These are phyloP conservation scores for Leccinum barrowsii DNA, from an alignment of 768 basidiomycete genomes.

Conservation along the genomic window DNA sequence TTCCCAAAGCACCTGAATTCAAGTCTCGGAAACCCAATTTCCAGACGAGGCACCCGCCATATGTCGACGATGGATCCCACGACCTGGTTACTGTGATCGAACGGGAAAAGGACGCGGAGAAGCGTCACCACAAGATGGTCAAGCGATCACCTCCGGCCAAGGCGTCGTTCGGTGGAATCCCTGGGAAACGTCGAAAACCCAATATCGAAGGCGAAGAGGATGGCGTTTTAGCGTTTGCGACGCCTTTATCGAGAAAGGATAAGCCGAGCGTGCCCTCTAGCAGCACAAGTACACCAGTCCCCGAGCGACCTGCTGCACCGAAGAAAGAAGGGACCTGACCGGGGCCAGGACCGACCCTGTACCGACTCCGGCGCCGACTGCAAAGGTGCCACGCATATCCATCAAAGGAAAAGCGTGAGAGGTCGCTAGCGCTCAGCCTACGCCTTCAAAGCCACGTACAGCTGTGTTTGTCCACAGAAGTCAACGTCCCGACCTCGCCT, in stretches of 20 bases:
- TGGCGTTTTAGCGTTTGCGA: constrained; percentile 59
- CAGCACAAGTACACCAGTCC: constrained; percentile 40
- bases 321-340: constrained; percentile 39
- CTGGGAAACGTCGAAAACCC: constrained; percentile 58
- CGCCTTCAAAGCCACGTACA: constrained; percentile 37
- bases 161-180: constrained; percentile 35
- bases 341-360: constrained; percentile 16
- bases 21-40: constrained; percentile 41
- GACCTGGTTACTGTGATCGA: constrained; percentile 82
- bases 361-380: constrained; percentile 15
- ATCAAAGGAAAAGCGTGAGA: constrained; percentile 79
- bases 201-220: constrained; percentile 47
- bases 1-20: constrained; percentile 29
- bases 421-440: constrained; percentile 30
- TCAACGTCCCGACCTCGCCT: too few species aligned
- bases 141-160: constrained; percentile 37
- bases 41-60: constrained; percentile 55
- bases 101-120: constrained; percentile 55
- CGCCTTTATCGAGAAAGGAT: constrained; percentile 57
- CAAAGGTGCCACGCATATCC: constrained; percentile 38
- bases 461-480: too few species aligned
- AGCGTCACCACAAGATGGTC: constrained; percentile 40
- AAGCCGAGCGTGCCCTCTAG: constrained; percentile 31
- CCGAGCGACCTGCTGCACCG: constrained; percentile 30
- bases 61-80: constrained; percentile 78